phyloP scores from a whole-genome alignment of 1,284 basidiomycete species.

The Ganoderma meredithae region DNA sequence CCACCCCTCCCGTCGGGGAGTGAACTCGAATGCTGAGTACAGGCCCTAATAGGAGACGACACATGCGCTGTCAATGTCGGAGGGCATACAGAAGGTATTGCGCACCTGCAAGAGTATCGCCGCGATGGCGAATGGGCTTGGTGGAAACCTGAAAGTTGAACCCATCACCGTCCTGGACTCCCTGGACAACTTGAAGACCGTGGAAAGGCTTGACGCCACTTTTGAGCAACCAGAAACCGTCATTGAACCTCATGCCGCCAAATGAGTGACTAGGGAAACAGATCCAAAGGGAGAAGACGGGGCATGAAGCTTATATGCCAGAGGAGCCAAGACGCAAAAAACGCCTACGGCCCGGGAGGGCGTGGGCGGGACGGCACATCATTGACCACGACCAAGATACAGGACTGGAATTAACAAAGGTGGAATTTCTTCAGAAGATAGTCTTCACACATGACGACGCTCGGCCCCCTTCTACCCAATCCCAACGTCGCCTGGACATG shows the following conservation, averaged over 20 bases:
- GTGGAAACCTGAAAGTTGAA: slow-evolving; percentile 70
- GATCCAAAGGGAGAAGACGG: neutral
- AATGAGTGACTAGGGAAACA: neutral
- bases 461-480: neutral
- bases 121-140: slow-evolving; percentile 69
- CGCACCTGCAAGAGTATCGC: slow-evolving; percentile 72
- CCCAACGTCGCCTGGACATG: neutral
- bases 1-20: slow-evolving; percentile 71
- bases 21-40: slow-evolving; percentile 66
- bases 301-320: slow-evolving; percentile 20
- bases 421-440: slow-evolving; percentile 17
- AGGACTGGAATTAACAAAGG: slow-evolving; percentile 25
- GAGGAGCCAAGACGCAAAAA: neutral
- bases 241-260: slow-evolving; percentile 48
- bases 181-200: slow-evolving; percentile 61
- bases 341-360: slow-evolving; percentile 22
- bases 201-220: slow-evolving; percentile 68
- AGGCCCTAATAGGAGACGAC: slow-evolving; percentile 48
- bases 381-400: slow-evolving; percentile 15
- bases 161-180: slow-evolving; percentile 51
- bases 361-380: slow-evolving; percentile 17
- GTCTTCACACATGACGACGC: slow-evolving; percentile 29
- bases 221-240: slow-evolving; percentile 76
- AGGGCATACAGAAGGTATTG: slow-evolving; percentile 14
- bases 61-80: slow-evolving; percentile 28